These are phyloP conservation scores for Paramecium biaurelia DNA, from an alignment of 73 alveolate species.

Conservation along the genomic window DNA sequence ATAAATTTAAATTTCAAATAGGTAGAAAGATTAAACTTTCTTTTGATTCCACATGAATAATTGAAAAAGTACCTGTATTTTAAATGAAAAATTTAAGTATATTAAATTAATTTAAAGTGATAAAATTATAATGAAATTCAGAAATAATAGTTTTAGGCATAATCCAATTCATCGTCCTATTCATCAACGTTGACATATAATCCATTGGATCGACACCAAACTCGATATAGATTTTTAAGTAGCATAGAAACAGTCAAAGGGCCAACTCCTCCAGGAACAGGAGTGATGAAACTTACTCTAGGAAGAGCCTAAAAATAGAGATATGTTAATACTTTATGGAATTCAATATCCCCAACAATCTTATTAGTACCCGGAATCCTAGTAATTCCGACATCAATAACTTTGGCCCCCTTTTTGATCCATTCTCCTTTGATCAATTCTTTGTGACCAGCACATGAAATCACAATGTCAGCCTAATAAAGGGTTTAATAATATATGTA, in stretches of 20 bases:
- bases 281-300: constrained; percentile 71
- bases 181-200: background rate
- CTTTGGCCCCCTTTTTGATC: constrained; percentile 74
- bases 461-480: constrained; percentile 73
- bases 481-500: background rate
- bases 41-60: no score
- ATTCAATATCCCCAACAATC: constrained; percentile 58
- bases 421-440: constrained; percentile 74
- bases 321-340: background rate
- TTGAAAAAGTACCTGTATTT: no score
- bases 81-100: no score
- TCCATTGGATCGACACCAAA: constrained; percentile 20
- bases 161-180: background rate
- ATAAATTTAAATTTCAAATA: background rate
- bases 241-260: constrained; percentile 88
- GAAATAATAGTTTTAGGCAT: background rate
- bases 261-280: constrained; percentile 90
- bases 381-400: constrained; percentile 82
- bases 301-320: constrained; percentile 7
- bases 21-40: background rate
- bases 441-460: constrained; percentile 75
- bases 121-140: background rate
- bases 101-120: background rate
- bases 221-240: constrained; percentile 42
- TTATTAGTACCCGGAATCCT: constrained; percentile 5